Base-by-base conservation (phyloP, 768 basidiomycete species). In the Rhodotorula graminis region DNA sequence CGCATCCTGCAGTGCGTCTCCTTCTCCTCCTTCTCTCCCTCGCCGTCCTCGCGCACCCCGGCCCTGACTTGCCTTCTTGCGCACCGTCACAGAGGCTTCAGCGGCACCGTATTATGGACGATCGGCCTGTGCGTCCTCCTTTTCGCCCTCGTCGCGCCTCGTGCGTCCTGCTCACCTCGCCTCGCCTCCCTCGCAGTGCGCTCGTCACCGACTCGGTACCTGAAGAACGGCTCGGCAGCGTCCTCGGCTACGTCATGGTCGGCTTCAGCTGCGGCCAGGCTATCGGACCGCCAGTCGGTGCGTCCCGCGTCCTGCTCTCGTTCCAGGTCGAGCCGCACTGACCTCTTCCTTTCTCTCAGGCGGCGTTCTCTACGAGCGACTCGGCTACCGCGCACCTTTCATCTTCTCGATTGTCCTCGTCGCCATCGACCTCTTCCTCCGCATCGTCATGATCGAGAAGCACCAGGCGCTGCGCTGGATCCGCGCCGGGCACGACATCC, bases 381-480 rank as follows among this genome's bases (percentile, higher is more conserved):
- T 57, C 27, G 77, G 77, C 25, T 77, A 64, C 66, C 61, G 67
- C 16, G 74, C 69, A 0, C 77, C 77, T 5, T 77, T 76, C 61
- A n/a, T 71, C 27, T 76, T 77, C 59, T 55, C 65, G 16, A 52
- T 77, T n/a, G 46, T 64, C 46, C 64, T 72, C 29, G 57, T 76
- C 57, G 72, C 16, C 46, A 27, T 69, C 64, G 77, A 77, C 49
- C 44, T 77, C 18, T 25, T 74, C 14, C 60, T 77, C 31, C 69
- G 77, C 6, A 57, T 77, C 2, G 27, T 71, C 46, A 56, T 77
- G 37, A 57, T 77, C 60, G 77, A 76, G 66, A 77, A 73, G 46
- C 69, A 71, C 37, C 14, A 19, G 1, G 75, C 71, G 29, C 61
- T 66, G 12, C 16, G 31, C 16, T 76, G 68, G 65, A 61, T 76